Conservation (phyloP, 805 yeast genomes). For the Nematodospora valgi region DNA sequence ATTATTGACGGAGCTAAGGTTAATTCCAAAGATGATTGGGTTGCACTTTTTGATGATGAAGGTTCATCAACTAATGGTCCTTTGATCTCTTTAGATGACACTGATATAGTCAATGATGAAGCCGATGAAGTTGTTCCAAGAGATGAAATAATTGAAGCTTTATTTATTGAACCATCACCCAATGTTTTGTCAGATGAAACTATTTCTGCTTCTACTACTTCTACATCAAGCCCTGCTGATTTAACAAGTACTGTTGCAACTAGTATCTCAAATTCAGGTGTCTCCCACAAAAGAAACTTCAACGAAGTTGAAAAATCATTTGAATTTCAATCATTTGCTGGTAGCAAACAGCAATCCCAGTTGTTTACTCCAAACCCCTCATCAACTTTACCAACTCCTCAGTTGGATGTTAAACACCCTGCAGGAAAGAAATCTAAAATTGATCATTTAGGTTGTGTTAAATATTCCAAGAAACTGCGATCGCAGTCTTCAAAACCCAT, state of each 20-base stretch:
- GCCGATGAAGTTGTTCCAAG: conserved; percentile 8
- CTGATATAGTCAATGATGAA: conserved; percentile 8
- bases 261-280: conserved; percentile 1
- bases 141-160: conserved; percentile 6
- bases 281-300: conserved; percentile 15
- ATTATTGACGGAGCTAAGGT: conserved; percentile 38
- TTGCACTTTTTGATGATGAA: conserved; percentile 47
- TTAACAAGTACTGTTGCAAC: not conserved
- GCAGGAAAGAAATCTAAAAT: conserved; percentile 26
- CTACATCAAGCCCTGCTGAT: conserved; percentile 4
- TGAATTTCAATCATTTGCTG: conserved; percentile 21
- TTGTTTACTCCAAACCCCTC: conserved; percentile 28
- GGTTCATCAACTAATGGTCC: conserved; percentile 4
- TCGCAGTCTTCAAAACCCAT: conserved; percentile 69
- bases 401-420: conserved; percentile 21
- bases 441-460: conserved; percentile 73
- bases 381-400: conserved; percentile 32
- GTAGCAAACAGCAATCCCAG: conserved; percentile 15
- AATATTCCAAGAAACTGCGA: conserved; percentile 78
- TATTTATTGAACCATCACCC: conserved; percentile 8
- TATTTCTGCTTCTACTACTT: conserved; percentile 6
- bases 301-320: too few relatives aligned
- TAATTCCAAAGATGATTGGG: conserved; percentile 52
- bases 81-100: conserved; percentile 6
- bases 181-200: conserved; percentile 14